Evolutionary conservation across 176 grass and related monocot species (phyloP).

Genomic region (Oryza nivara): DNA sequence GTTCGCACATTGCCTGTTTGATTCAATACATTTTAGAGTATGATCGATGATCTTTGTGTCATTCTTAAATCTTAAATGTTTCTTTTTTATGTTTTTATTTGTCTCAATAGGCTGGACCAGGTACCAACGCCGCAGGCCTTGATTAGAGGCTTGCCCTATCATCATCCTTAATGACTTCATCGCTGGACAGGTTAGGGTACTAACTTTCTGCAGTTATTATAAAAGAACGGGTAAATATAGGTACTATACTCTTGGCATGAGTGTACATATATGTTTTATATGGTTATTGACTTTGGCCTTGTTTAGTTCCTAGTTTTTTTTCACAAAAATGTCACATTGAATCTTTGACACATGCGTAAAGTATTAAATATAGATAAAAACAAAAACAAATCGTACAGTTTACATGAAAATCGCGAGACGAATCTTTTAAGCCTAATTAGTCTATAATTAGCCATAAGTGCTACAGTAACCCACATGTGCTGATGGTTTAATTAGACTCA

Average conservation of each 20-base stretch:
- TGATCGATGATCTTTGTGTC: background rate
- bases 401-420: too few relatives aligned
- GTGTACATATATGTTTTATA: constrained; percentile 15
- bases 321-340: too few relatives aligned
- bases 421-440: too few relatives aligned
- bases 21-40: background rate
- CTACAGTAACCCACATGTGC: too few relatives aligned
- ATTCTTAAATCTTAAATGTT: background rate
- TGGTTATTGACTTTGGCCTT: background rate
- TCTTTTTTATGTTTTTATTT: constrained; percentile 3
- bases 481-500: too few relatives aligned
- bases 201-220: background rate
- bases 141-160: constrained; percentile 83
- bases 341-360: too few relatives aligned
- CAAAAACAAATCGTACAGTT: too few relatives aligned
- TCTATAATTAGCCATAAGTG: too few relatives aligned
- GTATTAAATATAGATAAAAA: too few relatives aligned
- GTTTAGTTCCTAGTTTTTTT: too few relatives aligned
- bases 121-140: constrained; percentile 96
- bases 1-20: constrained; percentile 13
- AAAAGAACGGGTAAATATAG: background rate
- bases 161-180: constrained; percentile 99
- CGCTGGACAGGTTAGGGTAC: constrained; percentile 83
- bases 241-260: background rate
- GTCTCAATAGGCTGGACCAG: constrained; percentile 82